phyloP scores from a whole-genome alignment of 169 alveolate species.

The Plasmodium cynomolgi region DNA sequence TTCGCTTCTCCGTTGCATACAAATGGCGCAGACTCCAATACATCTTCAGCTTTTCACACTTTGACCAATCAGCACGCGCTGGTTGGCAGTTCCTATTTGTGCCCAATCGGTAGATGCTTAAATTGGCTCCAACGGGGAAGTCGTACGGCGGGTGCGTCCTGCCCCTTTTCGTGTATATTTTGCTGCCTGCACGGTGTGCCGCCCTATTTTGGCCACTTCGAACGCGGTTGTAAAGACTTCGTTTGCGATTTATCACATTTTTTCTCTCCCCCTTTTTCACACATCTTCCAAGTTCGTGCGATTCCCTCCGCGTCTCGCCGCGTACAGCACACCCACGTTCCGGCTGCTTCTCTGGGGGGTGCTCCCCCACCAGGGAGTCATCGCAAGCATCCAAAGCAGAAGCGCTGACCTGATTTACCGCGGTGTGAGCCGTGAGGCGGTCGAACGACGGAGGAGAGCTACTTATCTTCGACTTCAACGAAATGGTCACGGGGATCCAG shows the following conservation, averaged over 20 bases:
- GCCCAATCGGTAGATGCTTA: background rate
- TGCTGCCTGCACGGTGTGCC: background rate
- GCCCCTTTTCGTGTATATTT: background rate
- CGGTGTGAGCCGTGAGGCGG: slow-evolving; percentile 28
- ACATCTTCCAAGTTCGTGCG: background rate
- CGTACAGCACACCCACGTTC: background rate
- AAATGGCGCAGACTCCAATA: background rate
- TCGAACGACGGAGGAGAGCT: slow-evolving; percentile 77
- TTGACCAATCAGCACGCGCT: background rate
- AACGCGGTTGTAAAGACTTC: background rate
- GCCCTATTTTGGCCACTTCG: background rate
- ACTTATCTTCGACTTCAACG: slow-evolving; percentile 81
- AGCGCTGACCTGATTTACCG: background rate
- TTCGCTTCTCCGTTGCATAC: background rate
- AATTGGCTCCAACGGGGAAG: background rate
- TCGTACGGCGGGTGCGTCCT: background rate
- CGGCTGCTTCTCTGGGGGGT: background rate
- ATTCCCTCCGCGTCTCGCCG: background rate
- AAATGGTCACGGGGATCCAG: slow-evolving; percentile 94
- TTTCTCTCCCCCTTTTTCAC: background rate
- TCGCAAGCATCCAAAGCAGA: background rate
- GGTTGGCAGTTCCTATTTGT: background rate
- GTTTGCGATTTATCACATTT: background rate
- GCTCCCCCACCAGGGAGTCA: background rate
- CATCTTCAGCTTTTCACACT: slow-evolving; percentile 4